Evolutionary conservation across 192 early-diverging fungal genomes (phyloP).

Genomic region (Podila epigama): DNA sequence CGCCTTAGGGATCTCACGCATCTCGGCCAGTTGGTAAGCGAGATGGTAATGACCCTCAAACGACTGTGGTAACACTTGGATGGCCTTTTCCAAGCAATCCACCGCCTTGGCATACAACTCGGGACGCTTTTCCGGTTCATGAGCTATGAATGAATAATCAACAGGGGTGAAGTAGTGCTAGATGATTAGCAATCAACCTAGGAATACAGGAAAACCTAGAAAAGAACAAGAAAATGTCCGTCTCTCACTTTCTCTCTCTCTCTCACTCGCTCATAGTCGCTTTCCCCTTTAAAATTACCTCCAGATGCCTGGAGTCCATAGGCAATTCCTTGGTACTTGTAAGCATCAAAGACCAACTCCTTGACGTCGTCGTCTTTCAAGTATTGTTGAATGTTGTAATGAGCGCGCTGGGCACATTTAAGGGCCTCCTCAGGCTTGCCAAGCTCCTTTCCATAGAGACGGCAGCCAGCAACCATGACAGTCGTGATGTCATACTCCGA

Average conservation of each 20-base stretch:
- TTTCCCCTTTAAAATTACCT: too few relatives aligned
- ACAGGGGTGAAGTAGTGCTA: neutral
- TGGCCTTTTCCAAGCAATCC: constrained; percentile 57
- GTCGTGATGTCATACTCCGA: constrained; percentile 23
- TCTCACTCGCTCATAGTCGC: too few relatives aligned
- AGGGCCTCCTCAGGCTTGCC: constrained; percentile 6
- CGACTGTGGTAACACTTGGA: constrained; percentile 52
- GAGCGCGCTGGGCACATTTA: constrained; percentile 2
- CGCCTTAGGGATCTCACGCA: constrained; percentile 65
- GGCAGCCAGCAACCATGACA: constrained; percentile 16
- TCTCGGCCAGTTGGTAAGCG: constrained; percentile 70
- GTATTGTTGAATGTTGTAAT: constrained; percentile 16
- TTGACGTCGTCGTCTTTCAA: constrained; percentile 4
- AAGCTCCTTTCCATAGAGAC: constrained; percentile 18
- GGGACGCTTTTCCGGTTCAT: constrained; percentile 66
- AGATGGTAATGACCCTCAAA: constrained; percentile 71
- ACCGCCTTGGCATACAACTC: constrained; percentile 66
- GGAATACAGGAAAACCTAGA: too few relatives aligned
- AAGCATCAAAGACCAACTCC: constrained; percentile 3
- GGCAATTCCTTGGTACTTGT: constrained; percentile 14
- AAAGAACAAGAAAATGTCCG: neutral
- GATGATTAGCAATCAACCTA: neutral
- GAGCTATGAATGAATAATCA: constrained; percentile 35
- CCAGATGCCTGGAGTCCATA: constrained; percentile 6
- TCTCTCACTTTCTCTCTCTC: too few relatives aligned